Base-by-base conservation (phyloP, 345 rosid species). In the Gossypium rotundifolium region DNA sequence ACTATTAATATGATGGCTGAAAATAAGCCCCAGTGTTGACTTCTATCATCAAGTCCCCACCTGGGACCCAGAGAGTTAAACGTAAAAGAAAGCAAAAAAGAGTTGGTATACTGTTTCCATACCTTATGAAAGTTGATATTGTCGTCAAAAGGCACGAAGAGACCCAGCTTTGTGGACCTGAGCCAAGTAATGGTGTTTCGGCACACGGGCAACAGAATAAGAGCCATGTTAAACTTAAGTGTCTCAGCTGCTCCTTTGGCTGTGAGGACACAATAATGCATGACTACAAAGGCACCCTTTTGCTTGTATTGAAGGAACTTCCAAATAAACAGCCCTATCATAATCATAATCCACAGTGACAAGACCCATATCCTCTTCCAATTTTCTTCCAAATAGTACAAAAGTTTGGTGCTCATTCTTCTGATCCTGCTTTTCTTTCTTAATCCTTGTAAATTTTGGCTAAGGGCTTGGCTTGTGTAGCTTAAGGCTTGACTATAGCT, bases 41-140 rank as follows among this genome's bases (percentile, higher is more conserved):
- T 77, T 80, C 55, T 2, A 60, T 11, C 5, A 59, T 0, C 23
- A 29, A 73, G 81, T 76, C 79, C 81, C 68, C 63, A 44, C 22
- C 1, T 33, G 84, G 85, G 88, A 49, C 84, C 90, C 84, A 44
- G 40, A 11, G 18, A 33, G 18, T 62, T 51, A 68, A 73, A 77
- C 82, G 80, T 88, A 63, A 0, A 54, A 46, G 79, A 49, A 59
- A 85, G 86, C 76, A 58, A 29, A n/a, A 29, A 73, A 51, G 64
- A 59, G 53, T 49, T 14, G 62, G 52, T 13, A 13, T 66, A 64
- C 80, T 55, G 40, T 6, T 17, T 59, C 10, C 76, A 63, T 70
- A 95, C 99, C 97, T 95, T 93, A 88, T 95, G 99, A 70, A 95
- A 93, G 85, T 93, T 95, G 90, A 93, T 93, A 76, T 95, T 95